Base-by-base conservation (phyloP, 2,329 filamentous ascomycete genomes). In the Trichoderma sp. region DNA sequence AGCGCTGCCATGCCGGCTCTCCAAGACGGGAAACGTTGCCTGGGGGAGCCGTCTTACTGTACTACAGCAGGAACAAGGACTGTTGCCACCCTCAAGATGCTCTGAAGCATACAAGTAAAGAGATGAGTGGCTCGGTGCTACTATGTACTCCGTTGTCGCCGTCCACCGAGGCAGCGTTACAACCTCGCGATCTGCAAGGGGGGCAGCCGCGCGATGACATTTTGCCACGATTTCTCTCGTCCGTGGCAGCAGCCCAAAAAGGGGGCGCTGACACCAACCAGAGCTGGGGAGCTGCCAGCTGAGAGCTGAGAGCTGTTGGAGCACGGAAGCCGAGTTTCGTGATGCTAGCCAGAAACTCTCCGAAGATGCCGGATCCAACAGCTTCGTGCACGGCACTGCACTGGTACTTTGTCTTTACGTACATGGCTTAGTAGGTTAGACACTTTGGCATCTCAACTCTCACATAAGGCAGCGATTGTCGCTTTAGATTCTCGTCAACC, bases 171-270 rank as follows among this genome's bases (percentile, higher is more conserved):
- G 25, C n/a, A 19, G 29, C 15, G 52, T 5, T 19, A 52, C 45
- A 48, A 52, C 29, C 10, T 53, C 17, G 27, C 27, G 59, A 63
- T 63, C 59, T 63, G 59, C 59, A 63, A 63, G 59, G 59, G 59
- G 59, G 59, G 37, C 27, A 45, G 25, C 59, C 59, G 59, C 45
- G 59, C 48, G 59, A 63, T 63, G 59, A 63, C 59, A 63, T 39
- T 63, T 53, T 27, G 59, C 59, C 32, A 32, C 45, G 13, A 5
- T 53, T 35, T 63, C 59, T 37, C 48, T 63, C 59, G 59, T 10
- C 25, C 59, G 22, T 59, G 34, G 3, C 5, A 39, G 32, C 56
- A 35, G 37, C 32, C 37, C 56, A 59, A 63, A 53, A 63, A 52
- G 48, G 59, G 59, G 59, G 59, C 59, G 59, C 58, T 63, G 59